Conservation (phyloP, 1,139 yeast species). For the Kodamaea fungicola region DNA sequence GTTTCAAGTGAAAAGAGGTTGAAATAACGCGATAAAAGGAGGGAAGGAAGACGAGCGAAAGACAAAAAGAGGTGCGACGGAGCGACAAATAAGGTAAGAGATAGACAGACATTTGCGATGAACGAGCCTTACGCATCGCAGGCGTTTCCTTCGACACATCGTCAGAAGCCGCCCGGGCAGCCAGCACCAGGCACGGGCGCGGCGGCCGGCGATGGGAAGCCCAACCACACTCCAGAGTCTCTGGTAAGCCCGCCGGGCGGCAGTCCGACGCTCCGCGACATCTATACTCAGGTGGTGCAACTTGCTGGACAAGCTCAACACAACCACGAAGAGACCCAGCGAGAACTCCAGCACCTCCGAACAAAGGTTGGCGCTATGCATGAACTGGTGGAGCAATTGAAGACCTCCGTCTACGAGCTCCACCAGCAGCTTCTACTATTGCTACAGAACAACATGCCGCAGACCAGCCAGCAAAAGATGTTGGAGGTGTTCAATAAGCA, state of each 20-base stretch:
- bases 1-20: no score
- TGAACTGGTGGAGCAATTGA: conserved; percentile 19
- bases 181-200: background rate
- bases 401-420: conserved; percentile 10
- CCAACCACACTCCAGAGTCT: background rate
- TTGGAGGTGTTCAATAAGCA: conserved; percentile 23
- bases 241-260: background rate
- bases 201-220: background rate
- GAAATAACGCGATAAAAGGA: no score
- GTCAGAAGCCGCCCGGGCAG: no score
- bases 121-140: background rate
- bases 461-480: conserved; percentile 9
- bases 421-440: conserved; percentile 12
- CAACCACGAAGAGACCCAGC: background rate
- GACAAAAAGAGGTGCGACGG: no score
- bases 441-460: conserved; percentile 8
- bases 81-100: background rate
- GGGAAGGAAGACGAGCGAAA: no score
- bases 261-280: conserved; percentile 3
- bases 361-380: conserved; percentile 12
- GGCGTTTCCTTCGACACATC: no score
- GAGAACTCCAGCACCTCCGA: background rate
- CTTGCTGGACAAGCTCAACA: background rate
- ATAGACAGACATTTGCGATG: background rate
- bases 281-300: conserved; percentile 8